Percentiles rank a stretch among this genome's conserved stretches.
phyloP scores from a whole-genome alignment of 805 yeast species.

The Kuraishia capsulata region DNA sequence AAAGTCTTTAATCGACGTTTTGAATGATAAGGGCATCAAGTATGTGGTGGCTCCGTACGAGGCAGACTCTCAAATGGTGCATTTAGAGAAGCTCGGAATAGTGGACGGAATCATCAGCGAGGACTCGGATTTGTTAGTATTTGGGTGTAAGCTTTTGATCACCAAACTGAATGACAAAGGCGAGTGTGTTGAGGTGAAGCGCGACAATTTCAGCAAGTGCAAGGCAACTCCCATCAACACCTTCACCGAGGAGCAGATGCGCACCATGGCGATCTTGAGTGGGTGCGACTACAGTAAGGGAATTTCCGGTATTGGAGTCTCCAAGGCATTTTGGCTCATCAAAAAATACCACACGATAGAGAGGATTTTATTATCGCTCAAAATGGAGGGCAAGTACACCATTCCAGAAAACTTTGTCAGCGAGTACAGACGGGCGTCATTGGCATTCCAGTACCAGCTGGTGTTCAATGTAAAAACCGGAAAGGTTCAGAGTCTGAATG shows the following conservation, averaged over 20 bases:
- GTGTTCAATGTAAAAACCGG: constrained; percentile 63
- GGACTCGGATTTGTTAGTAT: constrained; percentile 85
- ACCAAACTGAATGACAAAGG: constrained; percentile 74
- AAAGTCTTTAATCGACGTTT: constrained; percentile 65
- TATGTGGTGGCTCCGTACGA: constrained; percentile 96
- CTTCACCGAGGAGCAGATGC: constrained; percentile 47
- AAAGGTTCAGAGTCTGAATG: constrained; percentile 48
- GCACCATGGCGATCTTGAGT: constrained; percentile 77
- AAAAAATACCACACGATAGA: constrained; percentile 41
- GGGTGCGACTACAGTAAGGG: constrained; percentile 97
- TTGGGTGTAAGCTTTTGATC: constrained; percentile 70
- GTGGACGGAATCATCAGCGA: constrained; percentile 88
- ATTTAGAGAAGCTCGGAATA: constrained; percentile 61
- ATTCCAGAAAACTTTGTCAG: constrained; percentile 50
- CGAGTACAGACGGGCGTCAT: constrained; percentile 57
- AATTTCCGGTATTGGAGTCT: constrained; percentile 69
- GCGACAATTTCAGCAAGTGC: constrained; percentile 43
- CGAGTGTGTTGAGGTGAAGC: constrained; percentile 58
- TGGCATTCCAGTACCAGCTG: constrained; percentile 78
- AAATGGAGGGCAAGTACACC: constrained; percentile 47
- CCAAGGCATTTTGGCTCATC: constrained; percentile 61
- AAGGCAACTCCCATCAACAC: constrained; percentile 28
- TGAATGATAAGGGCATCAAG: constrained; percentile 46
- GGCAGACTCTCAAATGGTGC: constrained; percentile 96
- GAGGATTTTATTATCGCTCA: constrained; percentile 44